Conservation (phyloP, 2,329 filamentous ascomycete genomes). For the Metarhizium robertsii region DNA sequence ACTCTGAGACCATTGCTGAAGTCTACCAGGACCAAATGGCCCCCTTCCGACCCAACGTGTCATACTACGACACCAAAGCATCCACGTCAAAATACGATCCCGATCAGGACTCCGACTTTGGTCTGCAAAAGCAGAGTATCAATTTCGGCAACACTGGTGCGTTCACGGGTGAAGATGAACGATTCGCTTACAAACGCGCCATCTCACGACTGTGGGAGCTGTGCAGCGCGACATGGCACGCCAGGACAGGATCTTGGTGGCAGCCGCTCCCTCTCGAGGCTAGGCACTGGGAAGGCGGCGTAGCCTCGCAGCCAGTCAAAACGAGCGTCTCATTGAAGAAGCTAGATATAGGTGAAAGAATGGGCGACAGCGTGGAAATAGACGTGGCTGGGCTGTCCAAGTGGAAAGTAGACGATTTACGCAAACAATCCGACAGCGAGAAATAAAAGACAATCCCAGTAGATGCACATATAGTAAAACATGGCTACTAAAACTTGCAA, state of each 20-base stretch:
- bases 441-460: not conserved
- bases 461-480: not conserved
- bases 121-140: slow-evolving; percentile 27
- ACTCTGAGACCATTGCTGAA: slow-evolving; percentile 43
- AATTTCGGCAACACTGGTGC: slow-evolving; percentile 60
- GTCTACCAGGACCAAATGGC: slow-evolving; percentile 70
- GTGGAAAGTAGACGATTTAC: slow-evolving; percentile 26
- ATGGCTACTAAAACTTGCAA: not conserved
- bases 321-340: slow-evolving; percentile 3
- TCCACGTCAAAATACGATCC: slow-evolving; percentile 40
- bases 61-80: slow-evolving; percentile 46
- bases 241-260: slow-evolving; percentile 59
- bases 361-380: slow-evolving; percentile 25
- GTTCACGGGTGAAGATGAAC: slow-evolving; percentile 73
- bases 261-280: slow-evolving; percentile 54
- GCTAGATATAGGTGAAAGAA: slow-evolving; percentile 15
- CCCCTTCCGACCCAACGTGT: slow-evolving; percentile 72
- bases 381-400: slow-evolving; percentile 30
- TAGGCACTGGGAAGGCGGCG: slow-evolving; percentile 54
- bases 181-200: slow-evolving; percentile 72
- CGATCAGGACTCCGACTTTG: slow-evolving; percentile 49
- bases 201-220: slow-evolving; percentile 75
- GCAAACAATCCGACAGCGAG: slow-evolving; percentile 13
- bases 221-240: slow-evolving; percentile 65
- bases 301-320: slow-evolving; percentile 14